Conservation (phyloP, 108 stramenopile species). For the Nitzschia sp. region DNA sequence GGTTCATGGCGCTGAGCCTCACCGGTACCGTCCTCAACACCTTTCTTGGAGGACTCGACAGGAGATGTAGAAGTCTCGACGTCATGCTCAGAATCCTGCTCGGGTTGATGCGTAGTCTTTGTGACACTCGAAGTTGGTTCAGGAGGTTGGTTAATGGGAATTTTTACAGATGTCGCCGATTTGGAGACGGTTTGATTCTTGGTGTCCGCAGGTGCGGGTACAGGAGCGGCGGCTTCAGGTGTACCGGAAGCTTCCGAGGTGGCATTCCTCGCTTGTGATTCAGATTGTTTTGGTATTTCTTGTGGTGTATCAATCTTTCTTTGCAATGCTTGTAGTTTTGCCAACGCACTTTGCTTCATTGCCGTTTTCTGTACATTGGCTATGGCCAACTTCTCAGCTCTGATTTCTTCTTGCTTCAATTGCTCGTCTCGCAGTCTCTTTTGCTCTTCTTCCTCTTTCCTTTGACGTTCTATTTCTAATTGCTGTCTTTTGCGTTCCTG, state of each 20-base stretch:
- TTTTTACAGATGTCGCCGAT: background rate
- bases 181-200: background rate
- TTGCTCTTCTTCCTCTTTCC: conserved; percentile 15
- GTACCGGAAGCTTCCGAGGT: background rate
- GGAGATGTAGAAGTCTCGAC: too few species aligned
- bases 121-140: too few species aligned
- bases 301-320: background rate
- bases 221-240: background rate
- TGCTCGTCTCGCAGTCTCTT: conserved; percentile 4
- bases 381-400: conserved; percentile 6
- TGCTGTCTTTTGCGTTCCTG: conserved; percentile 5
- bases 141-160: background rate
- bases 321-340: conserved; percentile 34
- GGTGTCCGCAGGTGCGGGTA: background rate
- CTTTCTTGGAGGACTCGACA: too few species aligned
- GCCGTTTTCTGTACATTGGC: conserved; percentile 5
- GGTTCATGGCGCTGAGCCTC: too few species aligned
- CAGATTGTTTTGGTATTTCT: background rate
- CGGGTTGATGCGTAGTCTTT: too few species aligned
- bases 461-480: background rate
- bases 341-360: conserved; percentile 30
- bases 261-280: background rate
- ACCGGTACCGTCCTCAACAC: too few species aligned
- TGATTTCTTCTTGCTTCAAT: conserved; percentile 9
- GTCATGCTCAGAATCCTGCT: too few species aligned